Conservation (phyloP, 1,284 basidiomycete species). For the Ganoderma sinense region DNA sequence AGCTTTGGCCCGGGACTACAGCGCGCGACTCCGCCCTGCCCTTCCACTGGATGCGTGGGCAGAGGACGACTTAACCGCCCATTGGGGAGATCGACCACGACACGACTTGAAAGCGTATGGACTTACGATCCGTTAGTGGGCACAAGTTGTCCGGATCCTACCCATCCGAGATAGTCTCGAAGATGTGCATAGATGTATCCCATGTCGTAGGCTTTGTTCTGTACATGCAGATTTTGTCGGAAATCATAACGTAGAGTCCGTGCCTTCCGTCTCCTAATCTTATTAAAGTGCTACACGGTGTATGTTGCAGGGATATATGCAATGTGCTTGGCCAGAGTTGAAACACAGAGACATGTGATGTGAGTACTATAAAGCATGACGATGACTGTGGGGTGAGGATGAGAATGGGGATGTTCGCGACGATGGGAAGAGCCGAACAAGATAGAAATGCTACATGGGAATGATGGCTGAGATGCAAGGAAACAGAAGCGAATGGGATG, state of each 20-base stretch:
- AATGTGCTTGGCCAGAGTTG: slow-evolving; percentile 27
- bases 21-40: not conserved
- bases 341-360: slow-evolving; percentile 23
- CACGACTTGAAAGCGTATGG: not conserved
- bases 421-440: slow-evolving; percentile 13
- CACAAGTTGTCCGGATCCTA: not conserved
- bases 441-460: slow-evolving; percentile 18
- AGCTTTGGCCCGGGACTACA: not conserved
- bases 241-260: slow-evolving; percentile 23
- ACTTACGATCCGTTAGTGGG: not conserved
- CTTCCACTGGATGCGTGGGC: not conserved
- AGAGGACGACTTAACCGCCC: not conserved
- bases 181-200: slow-evolving; percentile 3
- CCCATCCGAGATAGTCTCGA: not conserved
- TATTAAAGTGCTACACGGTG: slow-evolving; percentile 37
- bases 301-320: slow-evolving; percentile 33
- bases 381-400: slow-evolving; percentile 8
- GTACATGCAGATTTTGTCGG: slow-evolving; percentile 14
- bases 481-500: slow-evolving; percentile 9
- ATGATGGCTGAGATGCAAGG: slow-evolving; percentile 12
- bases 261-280: slow-evolving; percentile 29
- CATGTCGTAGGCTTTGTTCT: slow-evolving; percentile 1
- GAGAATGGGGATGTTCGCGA: not conserved
- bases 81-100: not conserved
- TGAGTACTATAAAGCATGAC: slow-evolving; percentile 32